phyloP scores from a whole-genome alignment of 1,284 basidiomycete species.

The Tilletia caries region DNA sequence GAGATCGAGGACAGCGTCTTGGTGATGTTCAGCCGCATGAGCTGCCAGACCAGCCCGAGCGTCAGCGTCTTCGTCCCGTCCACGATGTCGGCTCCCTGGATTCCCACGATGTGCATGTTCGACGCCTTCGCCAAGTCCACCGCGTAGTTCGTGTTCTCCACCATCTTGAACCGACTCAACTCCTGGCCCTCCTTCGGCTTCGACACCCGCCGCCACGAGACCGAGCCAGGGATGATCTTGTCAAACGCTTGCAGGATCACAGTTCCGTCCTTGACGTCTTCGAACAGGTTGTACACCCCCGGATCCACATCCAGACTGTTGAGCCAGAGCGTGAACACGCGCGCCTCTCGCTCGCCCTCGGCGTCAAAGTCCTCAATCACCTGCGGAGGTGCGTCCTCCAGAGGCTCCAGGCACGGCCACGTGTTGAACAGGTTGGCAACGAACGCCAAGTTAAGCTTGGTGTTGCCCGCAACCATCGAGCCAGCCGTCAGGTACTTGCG shows the following conservation, averaged over 20 bases:
- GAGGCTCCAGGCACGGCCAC: constrained; percentile 69
- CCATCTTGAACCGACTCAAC: constrained; percentile 89
- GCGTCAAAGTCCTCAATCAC: constrained; percentile 96
- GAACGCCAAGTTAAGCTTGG: constrained; percentile 96
- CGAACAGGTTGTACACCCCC: constrained; percentile 91
- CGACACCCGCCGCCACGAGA: constrained; percentile 87
- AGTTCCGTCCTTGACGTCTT: constrained; percentile 85
- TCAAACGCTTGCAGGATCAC: constrained; percentile 93
- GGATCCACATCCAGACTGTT: constrained; percentile 96
- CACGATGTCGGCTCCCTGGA: constrained; percentile 95
- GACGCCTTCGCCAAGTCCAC: constrained; percentile 89
- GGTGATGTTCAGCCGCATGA: constrained; percentile 90
- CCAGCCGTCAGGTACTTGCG: constrained; percentile 91
- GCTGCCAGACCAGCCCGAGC: constrained; percentile 93
- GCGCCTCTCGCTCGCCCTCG: constrained; percentile 94
- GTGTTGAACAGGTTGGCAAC: constrained; percentile 99
- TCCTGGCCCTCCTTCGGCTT: constrained; percentile 80
- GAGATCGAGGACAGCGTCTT: constrained; percentile 79
- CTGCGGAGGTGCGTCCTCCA: constrained; percentile 72
- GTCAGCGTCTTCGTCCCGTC: constrained; percentile 87
- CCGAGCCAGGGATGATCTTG: constrained; percentile 85
- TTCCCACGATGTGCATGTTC: constrained; percentile 92
- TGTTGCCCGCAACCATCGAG: constrained; percentile 87
- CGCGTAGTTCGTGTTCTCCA: constrained; percentile 96
- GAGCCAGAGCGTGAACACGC: constrained; percentile 96